Evolutionary conservation across 2,329 filamentous ascomycete species (phyloP), one percentile per base, ranked within the genome.

Genomic region (Thermothelomyces thermophilus): DNA sequence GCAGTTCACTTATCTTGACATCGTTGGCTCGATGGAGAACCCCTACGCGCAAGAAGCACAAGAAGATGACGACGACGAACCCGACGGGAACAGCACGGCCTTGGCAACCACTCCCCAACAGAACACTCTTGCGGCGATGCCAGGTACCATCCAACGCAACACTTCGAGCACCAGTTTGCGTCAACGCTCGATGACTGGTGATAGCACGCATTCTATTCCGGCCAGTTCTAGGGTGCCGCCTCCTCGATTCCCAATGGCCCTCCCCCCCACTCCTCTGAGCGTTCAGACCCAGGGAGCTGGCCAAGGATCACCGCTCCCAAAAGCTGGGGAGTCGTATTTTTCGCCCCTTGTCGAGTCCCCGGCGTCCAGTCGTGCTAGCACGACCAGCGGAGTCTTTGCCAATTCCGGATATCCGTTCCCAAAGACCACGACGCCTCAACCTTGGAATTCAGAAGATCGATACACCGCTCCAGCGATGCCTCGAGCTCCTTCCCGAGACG

Each of bases 391-490:
- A 40, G 83, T 90, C 64, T 94, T 90, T 61, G 63, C 67, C 1
- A 67, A 68, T n/a, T 66, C 68, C 3, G 66, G 68, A 17, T 80
- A 77, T 56, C 81, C 83, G 1, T 94, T 95, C 62, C 84, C 89
- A 45, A 84, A 90, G 54, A 80, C 87, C 57, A 76, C 75, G 10
- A 84, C 83, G 1, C 83, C 87, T 1, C 79, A 83, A 56, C 77
- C 80, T 31, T 88, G 86, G 76, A 81, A 83, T 33, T 30, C 62
- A 45, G 62, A 95, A 55, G 78, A 82, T 61, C 81, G 91, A 26
- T 94, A 94, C 64, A 95, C 91, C 1, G 89, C 91, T 8, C 91
- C 91, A 17, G 89, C 87, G 2, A 83, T 90, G 75, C 84, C 86
- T 39, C 83, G 89, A 34, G 87, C 82, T 31, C 81, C 84, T n/a